Base-by-base conservation (phyloP, 2,329 filamentous ascomycete species). In the Penicillium sp. region DNA sequence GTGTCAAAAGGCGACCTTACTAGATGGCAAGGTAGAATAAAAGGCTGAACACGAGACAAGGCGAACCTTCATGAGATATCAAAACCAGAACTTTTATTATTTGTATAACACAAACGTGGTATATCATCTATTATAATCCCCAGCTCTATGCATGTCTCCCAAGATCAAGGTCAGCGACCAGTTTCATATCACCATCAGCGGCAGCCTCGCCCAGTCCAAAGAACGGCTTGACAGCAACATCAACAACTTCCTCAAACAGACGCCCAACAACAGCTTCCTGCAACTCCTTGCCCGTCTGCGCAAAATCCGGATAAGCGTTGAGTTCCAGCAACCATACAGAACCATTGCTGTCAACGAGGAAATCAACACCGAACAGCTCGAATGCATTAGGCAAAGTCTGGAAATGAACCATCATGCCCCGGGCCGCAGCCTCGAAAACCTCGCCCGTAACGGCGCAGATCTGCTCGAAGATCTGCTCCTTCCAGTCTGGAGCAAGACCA, bases 241-340 rank as follows among this genome's bases (percentile, higher is more conserved):
- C 79, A 39, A 96, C 79, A 19, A 90, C 87, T 10, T 84, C 88
- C 64, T 84, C 81, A 80, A 95, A 94, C 61, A 99, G 79, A 7
- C 86, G 88, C 18, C 79, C 82, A 23, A 99, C 87, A 38, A 97
- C 73, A 0, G 76, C 61, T 40, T 75, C 82, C 68, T 81, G 84
- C 60, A 96, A 74, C 53, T 89, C 87, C 7, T 81, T 81, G 0
- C 94, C 94, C 14, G 91, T 96, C 82, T 97, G 93, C 67, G 83
- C 86, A 69, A 97, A 97, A 76, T 99, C 94, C 9, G 94, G 94
- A 74, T 96, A 99, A 0, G 93, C 90, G 77, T 99, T 99, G 30
- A 96, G 84, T 77, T 99, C 94, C 53, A 99, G 77, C 66, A 99
- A 71, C 85, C 86, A 97, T 3, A 85, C 83, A 3, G 67, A 79